phyloP scores from a whole-genome alignment of 1,284 basidiomycete species.

The Ceratobasidium sp. region DNA sequence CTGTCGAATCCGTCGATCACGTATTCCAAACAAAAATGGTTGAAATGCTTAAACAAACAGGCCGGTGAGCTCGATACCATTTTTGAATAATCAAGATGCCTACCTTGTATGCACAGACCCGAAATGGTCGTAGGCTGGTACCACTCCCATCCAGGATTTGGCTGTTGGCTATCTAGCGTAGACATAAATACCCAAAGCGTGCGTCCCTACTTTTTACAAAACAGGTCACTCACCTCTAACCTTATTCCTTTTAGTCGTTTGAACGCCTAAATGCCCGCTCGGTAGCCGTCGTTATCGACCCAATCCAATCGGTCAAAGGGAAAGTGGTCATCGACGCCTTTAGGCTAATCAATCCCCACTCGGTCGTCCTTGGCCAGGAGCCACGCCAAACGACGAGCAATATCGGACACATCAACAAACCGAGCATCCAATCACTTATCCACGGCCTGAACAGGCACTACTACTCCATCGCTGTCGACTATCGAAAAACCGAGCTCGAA shows the following conservation, averaged over 20 bases:
- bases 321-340: conserved; percentile 99
- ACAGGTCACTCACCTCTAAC: conserved; percentile 29
- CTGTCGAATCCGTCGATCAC: conserved; percentile 98
- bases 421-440: conserved; percentile 95
- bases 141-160: conserved; percentile 99
- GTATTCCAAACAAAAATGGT: conserved; percentile 99
- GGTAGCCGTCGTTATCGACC: conserved; percentile 98
- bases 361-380: conserved; percentile 89
- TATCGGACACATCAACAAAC: conserved; percentile 98
- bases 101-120: conserved; percentile 63
- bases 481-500: conserved; percentile 95
- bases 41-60: conserved; percentile 99
- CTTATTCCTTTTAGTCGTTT: conserved; percentile 80
- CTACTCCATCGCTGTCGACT: conserved; percentile 96
- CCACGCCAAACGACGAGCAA: conserved; percentile 98
- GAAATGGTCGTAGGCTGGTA: conserved; percentile 99
- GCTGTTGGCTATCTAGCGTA: conserved; percentile 98
- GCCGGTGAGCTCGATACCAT: conserved; percentile 67
- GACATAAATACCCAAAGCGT: conserved; percentile 99
- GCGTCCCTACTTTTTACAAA: neutral
- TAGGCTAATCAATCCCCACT: conserved; percentile 90
- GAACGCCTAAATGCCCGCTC: conserved; percentile 94
- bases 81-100: neutral
- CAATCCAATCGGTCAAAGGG: conserved; percentile 98
- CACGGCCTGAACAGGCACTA: conserved; percentile 97